Conservation (phyloP, 371 early-diverging fungal genomes). For the Lichtheimia corymbifera region DNA sequence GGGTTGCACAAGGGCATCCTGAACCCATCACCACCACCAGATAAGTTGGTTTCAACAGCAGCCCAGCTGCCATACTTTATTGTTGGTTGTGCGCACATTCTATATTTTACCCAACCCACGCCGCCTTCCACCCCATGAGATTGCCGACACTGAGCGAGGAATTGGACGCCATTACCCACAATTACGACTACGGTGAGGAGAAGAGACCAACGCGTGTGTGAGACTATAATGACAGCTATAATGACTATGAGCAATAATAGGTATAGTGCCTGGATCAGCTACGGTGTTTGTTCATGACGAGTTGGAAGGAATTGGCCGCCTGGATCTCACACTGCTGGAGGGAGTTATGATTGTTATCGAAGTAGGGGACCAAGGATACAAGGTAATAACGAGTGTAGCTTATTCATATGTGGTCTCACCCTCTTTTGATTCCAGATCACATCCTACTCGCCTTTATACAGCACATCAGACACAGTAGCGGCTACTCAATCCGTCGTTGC, state of each 20-base stretch:
- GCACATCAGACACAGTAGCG: conserved; percentile 14
- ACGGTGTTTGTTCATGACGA: conserved; percentile 45
- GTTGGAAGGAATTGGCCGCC: conserved; percentile 26
- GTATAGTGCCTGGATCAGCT: conserved; percentile 47
- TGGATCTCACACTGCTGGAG: conserved; percentile 45
- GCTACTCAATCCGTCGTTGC: conserved; percentile 27
- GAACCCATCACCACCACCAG: too few species aligned
- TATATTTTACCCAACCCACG: too few species aligned
- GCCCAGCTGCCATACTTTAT: too few species aligned
- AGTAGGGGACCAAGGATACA: conserved; percentile 35
- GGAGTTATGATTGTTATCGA: conserved; percentile 44
- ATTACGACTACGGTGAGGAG: conserved; percentile 24
- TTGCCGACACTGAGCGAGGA: conserved; percentile 18
- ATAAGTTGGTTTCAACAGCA: too few species aligned
- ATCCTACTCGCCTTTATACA: conserved; percentile 33
- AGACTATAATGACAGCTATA: background rate
- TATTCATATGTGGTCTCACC: too few species aligned
- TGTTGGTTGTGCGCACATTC: too few species aligned
- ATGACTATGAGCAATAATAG: background rate
- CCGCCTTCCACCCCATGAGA: conserved; percentile 14
- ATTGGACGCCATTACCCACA: conserved; percentile 15
- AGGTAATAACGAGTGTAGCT: conserved; percentile 20
- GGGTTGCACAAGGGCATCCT: too few species aligned
- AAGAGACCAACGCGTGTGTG: background rate
- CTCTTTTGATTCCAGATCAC: conserved; percentile 15